Conservation (phyloP, 441 rosid genomes). For the Erodium moschatum region DNA sequence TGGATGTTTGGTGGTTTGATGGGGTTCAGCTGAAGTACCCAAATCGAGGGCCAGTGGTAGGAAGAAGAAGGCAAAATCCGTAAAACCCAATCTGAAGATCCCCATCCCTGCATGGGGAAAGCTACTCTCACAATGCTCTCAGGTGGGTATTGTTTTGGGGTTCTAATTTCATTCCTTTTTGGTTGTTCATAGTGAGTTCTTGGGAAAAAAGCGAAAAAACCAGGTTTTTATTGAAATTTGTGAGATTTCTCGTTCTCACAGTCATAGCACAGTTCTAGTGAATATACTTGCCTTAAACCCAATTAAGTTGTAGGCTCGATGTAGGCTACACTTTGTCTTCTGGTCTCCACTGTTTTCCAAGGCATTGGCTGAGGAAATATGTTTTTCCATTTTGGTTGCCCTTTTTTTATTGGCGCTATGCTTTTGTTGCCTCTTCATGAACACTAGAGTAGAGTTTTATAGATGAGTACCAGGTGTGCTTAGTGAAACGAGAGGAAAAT, state of each 20-base stretch:
- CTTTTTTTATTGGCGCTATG: neutral
- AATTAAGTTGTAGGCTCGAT: neutral
- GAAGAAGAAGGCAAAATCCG: slow-evolving; percentile 46
- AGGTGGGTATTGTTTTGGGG: slow-evolving; percentile 35
- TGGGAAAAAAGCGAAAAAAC: neutral
- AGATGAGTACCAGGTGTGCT: neutral
- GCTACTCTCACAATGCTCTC: slow-evolving; percentile 76
- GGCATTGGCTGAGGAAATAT: neutral
- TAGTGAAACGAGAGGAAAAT: neutral
- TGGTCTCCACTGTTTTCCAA: neutral
- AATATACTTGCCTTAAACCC: neutral
- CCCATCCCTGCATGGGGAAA: slow-evolving; percentile 58
- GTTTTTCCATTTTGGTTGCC: neutral
- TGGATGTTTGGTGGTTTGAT: slow-evolving; percentile 9
- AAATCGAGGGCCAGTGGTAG: slow-evolving; percentile 37
- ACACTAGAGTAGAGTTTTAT: neutral
- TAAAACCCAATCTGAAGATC: slow-evolving; percentile 35
- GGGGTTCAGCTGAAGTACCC: slow-evolving; percentile 37
- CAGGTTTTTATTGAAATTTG: neutral
- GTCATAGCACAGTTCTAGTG: neutral
- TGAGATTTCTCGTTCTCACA: neutral
- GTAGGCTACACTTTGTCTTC: neutral
- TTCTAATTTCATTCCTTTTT: neutral
- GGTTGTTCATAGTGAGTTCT: neutral
- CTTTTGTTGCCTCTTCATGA: neutral